Base-by-base conservation (phyloP, 2,329 filamentous ascomycete genomes). In the Cladobotryum protrusum region DNA sequence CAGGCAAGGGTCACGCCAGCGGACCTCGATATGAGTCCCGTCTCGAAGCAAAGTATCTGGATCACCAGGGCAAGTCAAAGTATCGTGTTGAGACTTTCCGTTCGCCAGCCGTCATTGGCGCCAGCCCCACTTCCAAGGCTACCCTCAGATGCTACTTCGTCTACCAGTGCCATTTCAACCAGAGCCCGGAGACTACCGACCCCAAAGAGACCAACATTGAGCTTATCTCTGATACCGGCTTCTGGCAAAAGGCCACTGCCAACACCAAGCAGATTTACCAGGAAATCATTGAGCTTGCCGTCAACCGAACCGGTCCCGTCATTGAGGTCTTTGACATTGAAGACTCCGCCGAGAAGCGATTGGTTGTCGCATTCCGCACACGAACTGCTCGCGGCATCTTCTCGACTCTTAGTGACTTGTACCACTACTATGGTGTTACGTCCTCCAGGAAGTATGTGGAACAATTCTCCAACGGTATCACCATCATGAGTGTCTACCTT, bases 291-390 rank as follows among this genome's bases (percentile, higher is more conserved):
- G 83, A 87, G 64, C 81, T 88, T 49, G 90, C 90, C 4, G 89
- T 96, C 49, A 77, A 77, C 61, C 79, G 93, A 54, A 92, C 89
- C 33, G 93, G 93, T 5, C 93, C 93, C 3, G 93, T 99, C 60
- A 97, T 99, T 59, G 92, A 99, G 71, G 89, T 95, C 68, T 99
- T 95, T 62, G 92, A 99, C 66, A 91, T 99, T 49, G 89, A 96
- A 64, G 89, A 82, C 58, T 87, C 86, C 15, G 82, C 86, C 32
- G 93, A 99, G 76, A 97, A 96, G 80, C 83, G 93, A 61, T 75
- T 99, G 53, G 90, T 99, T 49, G 81, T 99, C 61, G 93, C 91
- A 42, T 97, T 96, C 78, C 90, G 92, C 60, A 89, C 92, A 59
- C 86, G 91, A 56, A 95, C 92, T 15, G 93, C 93, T 29, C 79